Percentiles rank a stretch among this genome's conserved stretches.
Evolutionary conservation across 139 green algal genomes (phyloP).

Genomic region (Closterium sp.): DNA sequence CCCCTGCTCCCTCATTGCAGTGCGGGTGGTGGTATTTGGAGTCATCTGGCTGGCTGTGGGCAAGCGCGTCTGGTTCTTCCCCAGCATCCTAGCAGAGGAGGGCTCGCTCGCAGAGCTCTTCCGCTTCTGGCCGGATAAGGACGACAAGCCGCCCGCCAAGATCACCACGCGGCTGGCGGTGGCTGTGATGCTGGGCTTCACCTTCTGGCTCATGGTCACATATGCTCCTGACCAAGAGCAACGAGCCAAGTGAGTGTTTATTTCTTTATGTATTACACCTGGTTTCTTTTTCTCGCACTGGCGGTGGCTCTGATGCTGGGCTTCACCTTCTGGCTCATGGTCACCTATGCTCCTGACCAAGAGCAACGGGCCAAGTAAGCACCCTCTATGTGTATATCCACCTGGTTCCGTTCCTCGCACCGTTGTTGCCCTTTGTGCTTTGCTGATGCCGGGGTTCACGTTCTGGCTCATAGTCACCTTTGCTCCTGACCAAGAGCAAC

Average conservation of each 20-base stretch:
- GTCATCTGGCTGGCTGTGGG: slow-evolving; percentile 55
- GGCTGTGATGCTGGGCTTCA: neutral
- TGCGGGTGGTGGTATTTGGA: slow-evolving; percentile 46
- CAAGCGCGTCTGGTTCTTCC: slow-evolving; percentile 56
- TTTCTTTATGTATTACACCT: too few relatives aligned
- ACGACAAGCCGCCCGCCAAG: slow-evolving; percentile 44
- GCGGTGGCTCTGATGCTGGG: neutral
- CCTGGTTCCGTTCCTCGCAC: neutral
- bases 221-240: slow-evolving; percentile 39
- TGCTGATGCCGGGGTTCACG: too few relatives aligned
- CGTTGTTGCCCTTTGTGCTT: neutral
- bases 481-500: too few relatives aligned
- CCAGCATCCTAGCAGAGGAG: slow-evolving; percentile 57
- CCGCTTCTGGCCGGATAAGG: slow-evolving; percentile 50
- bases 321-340: neutral
- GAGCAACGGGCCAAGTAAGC: neutral
- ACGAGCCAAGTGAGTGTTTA: slow-evolving; percentile 10
- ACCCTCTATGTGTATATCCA: neutral
- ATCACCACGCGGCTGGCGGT: slow-evolving; percentile 23
- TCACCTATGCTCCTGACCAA: neutral
- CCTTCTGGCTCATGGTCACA: slow-evolving; percentile 31
- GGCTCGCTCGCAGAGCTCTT: slow-evolving; percentile 43
- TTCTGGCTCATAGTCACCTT: too few relatives aligned
- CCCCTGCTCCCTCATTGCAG: slow-evolving; percentile 1
- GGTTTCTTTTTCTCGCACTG: too few relatives aligned